Base-by-base conservation (phyloP, 2,329 filamentous ascomycete species). In the Ceratocystis diversiconidia region DNA sequence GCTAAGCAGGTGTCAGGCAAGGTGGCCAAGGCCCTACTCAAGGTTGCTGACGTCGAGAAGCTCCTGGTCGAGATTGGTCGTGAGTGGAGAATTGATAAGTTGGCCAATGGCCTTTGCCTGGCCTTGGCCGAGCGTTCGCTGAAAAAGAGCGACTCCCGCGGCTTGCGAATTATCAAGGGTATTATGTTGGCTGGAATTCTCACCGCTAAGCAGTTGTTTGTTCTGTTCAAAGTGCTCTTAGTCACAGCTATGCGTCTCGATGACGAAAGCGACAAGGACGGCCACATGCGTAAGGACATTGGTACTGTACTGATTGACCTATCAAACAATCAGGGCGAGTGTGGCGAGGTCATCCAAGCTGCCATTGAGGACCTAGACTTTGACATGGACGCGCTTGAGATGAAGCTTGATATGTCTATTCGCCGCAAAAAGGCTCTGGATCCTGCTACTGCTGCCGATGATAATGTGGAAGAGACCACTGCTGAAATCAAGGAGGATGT, bases 361-460 rank as follows among this genome's bases (percentile, higher is more conserved):
- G 82, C 86, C 3, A 81, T 92, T 46, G 78, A 84, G 44, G 82
- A 87, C 50, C 81, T 84, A 6, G 82, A 86, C 12, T 80, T 90
- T 67, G 87, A 94, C 71, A 82, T 94, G 57, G 84, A 90, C 68
- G 82, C 85, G 61, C 76, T 94, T 19, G 89, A 94, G 75, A 81
- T 89, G 75, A 87, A 84, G 70, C 79, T 95, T 22, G 86, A 89
- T 65, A 83, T 86, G 7, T 82, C 85, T 8, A 83, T 92, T 68
- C 82, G 86, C 50, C 81, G 82, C 6, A 77, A 70, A 66, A 77
- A 81, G 57, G 74, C 83, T 19, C 76, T 80, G n/a, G 77, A 78
- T 63, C 70, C 77, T 1, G 73, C 76, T 28, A 76, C 79, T 61
- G 79, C 43, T 15, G 28, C 81, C 32, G 81, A 84, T 69, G 74